Base-by-base conservation (phyloP, 2,329 filamentous ascomycete species). In the Claviceps arundinis region DNA sequence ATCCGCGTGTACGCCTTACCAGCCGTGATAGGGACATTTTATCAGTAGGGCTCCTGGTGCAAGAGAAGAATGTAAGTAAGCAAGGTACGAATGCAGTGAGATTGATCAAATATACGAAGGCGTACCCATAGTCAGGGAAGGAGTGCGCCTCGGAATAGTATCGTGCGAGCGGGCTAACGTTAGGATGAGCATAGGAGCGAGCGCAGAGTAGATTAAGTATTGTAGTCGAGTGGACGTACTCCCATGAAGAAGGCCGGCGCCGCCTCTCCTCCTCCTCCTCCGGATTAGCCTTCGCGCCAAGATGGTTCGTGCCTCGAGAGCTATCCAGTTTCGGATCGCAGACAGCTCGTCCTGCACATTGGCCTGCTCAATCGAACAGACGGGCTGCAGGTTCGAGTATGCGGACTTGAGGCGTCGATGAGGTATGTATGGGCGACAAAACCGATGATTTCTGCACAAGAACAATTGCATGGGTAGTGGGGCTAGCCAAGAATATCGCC, bases 101-200 rank as follows among this genome's bases (percentile, higher is more conserved):
- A 16, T 37, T 8, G 7, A 5, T 9, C 19, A 26, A 22, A 8
- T 22, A 14, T 2, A 37, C 19, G 13, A 47, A 48, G 55, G 52
- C 54, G 50, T 65, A 70, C 68, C 65, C 68, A 70, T 71, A 71
- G 60, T 71, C 68, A 49, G 68, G 68, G 57, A 69, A 68, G 54
- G 66, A 69, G 59, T 64, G 62, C 56, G 62, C 62, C 53, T 65
- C 56, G 52, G 67, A 70, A 51, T 59, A 54, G 54, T 71, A 70
- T 54, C 67, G 62, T 50, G 58, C 57, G 51, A 63, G 57, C 50
- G 65, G 59, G 58, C 67, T 69, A 53, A 16, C 26, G 8, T 24
- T 37, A 26, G 50, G 6, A 37, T 47, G 47, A 52, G 48, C 30
- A 34, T 7, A 52, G 22, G 22, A 19, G 9, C n/a, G 11, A 34